Evolutionary conservation across 495 filamentous ascomycete species (phyloP), one percentile per base, ranked within the genome.

Genomic region (Tuber microsphaerosporum): DNA sequence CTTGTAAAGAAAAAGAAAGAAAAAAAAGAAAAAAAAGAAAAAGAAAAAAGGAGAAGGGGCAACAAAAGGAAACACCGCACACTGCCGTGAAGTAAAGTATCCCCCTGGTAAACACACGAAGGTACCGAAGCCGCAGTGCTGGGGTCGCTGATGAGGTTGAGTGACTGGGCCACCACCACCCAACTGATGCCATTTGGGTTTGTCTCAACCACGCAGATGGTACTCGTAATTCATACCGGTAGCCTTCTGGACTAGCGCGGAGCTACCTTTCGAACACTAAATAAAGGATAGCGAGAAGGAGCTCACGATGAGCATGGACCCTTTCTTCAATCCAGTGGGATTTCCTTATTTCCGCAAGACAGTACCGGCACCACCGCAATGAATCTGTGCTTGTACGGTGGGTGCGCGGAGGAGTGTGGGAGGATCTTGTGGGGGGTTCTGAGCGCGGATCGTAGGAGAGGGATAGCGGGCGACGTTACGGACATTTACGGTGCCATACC

Each of bases 141-240:
- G 56, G 56, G 14, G 56, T 34, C 56, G 56, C 34, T 65, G 2
- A 65, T 65, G 56, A 65, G 56, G 56, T 65, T 65, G 56, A 65
- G 56, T 65, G 56, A 65, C 56, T 65, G 26, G 56, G 56, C 56
- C 56, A 65, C 56, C 56, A 61, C n/a, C n/a, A 61, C 56, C 56
- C 56, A 34, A 65, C 56, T 65, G n/a, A 34, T 26, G 14, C 17
- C 17, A 6, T 65, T 26, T 34, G 56, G 56, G 56, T 34, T n/a
- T 65, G 56, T 65, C 56, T 65, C 56, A 65, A 65, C 56, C 56
- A 65, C 31, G 4, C 26, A 65, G 56, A 26, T 65, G 56, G 56
- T 65, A 41, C 39, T 41, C 39, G 39, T 41, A 65, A 16, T 34
- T 65, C 56, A 65, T 34, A n/a, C n/a, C n/a, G n/a, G n/a, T n/a